phyloP scores from a whole-genome alignment of 805 yeast species.

The Metahyphopichia silvanorum region DNA sequence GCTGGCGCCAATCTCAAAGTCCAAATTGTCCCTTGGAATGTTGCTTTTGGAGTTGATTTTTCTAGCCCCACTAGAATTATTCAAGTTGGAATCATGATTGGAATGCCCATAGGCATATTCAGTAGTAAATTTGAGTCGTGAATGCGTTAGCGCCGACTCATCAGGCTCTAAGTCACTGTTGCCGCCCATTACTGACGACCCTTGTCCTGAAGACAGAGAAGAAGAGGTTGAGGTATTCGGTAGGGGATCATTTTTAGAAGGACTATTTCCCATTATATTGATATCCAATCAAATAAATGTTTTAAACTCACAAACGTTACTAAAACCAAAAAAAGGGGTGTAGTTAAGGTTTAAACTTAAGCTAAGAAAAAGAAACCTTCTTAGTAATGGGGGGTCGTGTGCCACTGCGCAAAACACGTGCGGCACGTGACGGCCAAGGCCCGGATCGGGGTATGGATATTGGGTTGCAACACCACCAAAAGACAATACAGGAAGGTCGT shows the following conservation, averaged over 20 bases:
- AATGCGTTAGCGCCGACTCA: conserved; percentile 42
- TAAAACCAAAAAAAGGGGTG: no score
- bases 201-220: conserved; percentile 4
- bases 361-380: no score
- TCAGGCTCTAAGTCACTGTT: conserved; percentile 34
- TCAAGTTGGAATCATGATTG: conserved; percentile 4
- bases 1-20: conserved; percentile 44
- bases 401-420: no score
- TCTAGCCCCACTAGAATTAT: conserved; percentile 6
- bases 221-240: conserved; percentile 36
- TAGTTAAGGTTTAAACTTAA: no score
- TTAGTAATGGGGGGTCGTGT: no score
- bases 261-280: conserved; percentile 58
- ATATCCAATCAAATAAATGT: no score
- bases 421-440: no score
- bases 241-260: conserved; percentile 52
- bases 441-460: no score
- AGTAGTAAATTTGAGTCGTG: conserved; percentile 15
- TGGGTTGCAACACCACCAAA: no score
- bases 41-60: conserved; percentile 7
- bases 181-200: conserved; percentile 24
- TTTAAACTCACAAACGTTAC: no score
- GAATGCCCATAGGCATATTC: conserved; percentile 3
- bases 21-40: conserved; percentile 13
- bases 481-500: no score